phyloP scores from a whole-genome alignment of 192 early-diverging fungal species.

The Pilaira anomala region DNA sequence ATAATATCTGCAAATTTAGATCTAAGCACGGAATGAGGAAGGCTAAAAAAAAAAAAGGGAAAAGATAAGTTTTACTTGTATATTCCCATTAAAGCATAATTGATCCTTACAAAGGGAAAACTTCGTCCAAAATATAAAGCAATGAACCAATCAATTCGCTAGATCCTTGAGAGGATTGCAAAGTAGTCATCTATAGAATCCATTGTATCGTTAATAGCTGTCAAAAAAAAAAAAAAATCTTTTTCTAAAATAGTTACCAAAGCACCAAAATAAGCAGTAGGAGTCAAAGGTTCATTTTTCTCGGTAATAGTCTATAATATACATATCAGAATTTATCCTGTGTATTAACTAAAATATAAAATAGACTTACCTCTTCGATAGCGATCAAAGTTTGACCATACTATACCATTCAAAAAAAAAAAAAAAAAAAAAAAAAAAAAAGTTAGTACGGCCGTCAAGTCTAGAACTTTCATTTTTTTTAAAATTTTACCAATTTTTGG shows the following conservation, averaged over 20 bases:
- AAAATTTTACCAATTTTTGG: constrained; percentile 63
- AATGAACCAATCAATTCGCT: constrained; percentile 53
- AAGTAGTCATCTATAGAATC: constrained; percentile 50
- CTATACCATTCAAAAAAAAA: constrained; percentile 14
- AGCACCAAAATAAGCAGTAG: constrained; percentile 88
- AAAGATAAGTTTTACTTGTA: background rate
- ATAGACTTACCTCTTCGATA: constrained; percentile 56
- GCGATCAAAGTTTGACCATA: constrained; percentile 67
- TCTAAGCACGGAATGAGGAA: constrained; percentile 55
- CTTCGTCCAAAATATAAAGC: constrained; percentile 78
- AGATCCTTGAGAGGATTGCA: constrained; percentile 36
- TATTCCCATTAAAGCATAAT: background rate
- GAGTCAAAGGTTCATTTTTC: constrained; percentile 60
- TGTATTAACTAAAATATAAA: background rate
- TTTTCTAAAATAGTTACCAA: constrained; percentile 47
- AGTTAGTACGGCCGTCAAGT: background rate
- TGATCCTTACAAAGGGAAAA: constrained; percentile 61
- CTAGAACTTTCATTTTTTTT: background rate
- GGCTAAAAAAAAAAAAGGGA: constrained; percentile 18
- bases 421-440: constrained; percentile 1
- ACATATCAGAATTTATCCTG: background rate
- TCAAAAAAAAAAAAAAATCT: background rate
- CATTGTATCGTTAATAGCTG: constrained; percentile 5
- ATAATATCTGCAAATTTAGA: constrained; percentile 63
- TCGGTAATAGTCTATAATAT: constrained; percentile 75